Evolutionary conservation across 331 rosid species (phyloP).

Genomic region (Erythrophleum ivorense): DNA sequence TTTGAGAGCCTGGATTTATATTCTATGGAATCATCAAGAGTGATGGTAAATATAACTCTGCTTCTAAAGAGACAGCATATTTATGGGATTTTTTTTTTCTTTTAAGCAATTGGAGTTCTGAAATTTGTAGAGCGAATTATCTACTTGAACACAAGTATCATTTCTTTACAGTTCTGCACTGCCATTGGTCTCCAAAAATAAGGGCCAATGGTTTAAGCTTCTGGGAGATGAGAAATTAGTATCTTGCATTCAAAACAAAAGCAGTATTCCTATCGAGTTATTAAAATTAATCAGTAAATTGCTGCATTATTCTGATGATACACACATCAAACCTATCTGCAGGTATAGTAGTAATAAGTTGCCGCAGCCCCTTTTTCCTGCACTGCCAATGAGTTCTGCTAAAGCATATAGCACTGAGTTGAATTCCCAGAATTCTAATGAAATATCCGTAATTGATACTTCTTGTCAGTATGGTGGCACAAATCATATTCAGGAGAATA

Average conservation of each 20-base stretch:
- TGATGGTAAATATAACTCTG: background rate
- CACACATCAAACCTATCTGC: slow-evolving; percentile 33
- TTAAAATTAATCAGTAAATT: background rate
- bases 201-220: background rate
- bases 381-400: slow-evolving; percentile 27
- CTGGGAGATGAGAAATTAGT: slow-evolving; percentile 6
- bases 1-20: background rate
- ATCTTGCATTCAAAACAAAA: slow-evolving; percentile 11
- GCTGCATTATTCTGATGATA: slow-evolving; percentile 23
- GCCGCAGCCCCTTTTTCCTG: slow-evolving; percentile 42
- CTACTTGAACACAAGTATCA: background rate
- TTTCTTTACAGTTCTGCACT: slow-evolving; percentile 4
- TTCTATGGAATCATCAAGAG: background rate
- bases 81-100: background rate
- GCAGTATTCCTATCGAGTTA: background rate
- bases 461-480: slow-evolving; percentile 38
- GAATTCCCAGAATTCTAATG: slow-evolving; percentile 41
- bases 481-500: slow-evolving; percentile 39
- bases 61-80: background rate
- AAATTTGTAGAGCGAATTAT: slow-evolving; percentile 12
- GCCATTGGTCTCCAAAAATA: background rate
- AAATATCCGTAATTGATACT: slow-evolving; percentile 41
- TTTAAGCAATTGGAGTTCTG: background rate
- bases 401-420: slow-evolving; percentile 39
- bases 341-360: slow-evolving; percentile 61